A percentile compares a stretch with the other conserved stretches of the same genome.
Evolutionary conservation across 441 rosid genomes (phyloP).

Genomic region (Brassica balearica): DNA sequence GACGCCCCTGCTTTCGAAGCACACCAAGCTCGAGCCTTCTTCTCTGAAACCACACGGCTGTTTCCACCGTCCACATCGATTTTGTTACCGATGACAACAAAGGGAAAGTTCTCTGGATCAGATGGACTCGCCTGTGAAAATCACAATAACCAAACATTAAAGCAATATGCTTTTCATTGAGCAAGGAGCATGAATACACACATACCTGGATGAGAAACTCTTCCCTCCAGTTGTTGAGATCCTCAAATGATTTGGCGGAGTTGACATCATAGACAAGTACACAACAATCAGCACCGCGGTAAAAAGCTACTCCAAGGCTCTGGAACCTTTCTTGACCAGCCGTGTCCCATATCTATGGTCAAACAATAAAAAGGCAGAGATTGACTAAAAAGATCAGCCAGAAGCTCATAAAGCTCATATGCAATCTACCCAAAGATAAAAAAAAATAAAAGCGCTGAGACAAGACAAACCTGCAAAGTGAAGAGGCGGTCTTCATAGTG

Average conservation of each 20-base stretch:
- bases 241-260: constrained; percentile 70
- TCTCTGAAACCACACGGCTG: constrained; percentile 89
- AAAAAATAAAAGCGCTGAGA: not conserved
- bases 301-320: constrained; percentile 79
- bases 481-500: constrained; percentile 36
- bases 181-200: not conserved
- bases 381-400: not conserved
- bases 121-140: constrained; percentile 72
- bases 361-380: not conserved
- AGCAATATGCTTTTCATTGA: not conserved
- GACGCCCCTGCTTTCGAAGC: constrained; percentile 94
- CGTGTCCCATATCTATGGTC: constrained; percentile 72
- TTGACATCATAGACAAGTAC: constrained; percentile 82
- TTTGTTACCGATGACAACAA: constrained; percentile 76
- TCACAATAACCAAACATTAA: not conserved
- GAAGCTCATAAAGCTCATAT: not conserved
- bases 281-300: constrained; percentile 85
- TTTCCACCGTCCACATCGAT: constrained; percentile 75
- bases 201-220: constrained; percentile 78
- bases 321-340: constrained; percentile 89
- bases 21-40: constrained; percentile 94
- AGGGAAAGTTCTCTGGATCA: constrained; percentile 78
- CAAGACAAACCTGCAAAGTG: constrained; percentile 8
- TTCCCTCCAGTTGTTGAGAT: constrained; percentile 83
- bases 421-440: not conserved